Base-by-base conservation (phyloP, 2,329 filamentous ascomycete genomes). In the Aspergillus fijiensis region DNA sequence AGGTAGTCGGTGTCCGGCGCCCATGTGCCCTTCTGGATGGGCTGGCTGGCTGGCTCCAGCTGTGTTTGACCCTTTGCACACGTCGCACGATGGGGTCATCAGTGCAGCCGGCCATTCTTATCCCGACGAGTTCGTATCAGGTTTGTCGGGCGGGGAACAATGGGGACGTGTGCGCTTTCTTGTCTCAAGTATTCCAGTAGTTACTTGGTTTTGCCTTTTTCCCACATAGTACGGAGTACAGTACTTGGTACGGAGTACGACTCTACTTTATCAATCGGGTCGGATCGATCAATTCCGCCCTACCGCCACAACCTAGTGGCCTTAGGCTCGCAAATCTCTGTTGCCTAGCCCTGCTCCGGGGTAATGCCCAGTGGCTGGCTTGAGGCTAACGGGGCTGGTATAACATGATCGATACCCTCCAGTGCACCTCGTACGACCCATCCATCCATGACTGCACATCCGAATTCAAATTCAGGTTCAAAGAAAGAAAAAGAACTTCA, bases 401-500 rank as follows among this genome's bases (percentile, higher is more conserved):
- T 16, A 35, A 45, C 16, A 19, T 19, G 16, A 45, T 45, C 19
- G 12, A 42, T n/a, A 10, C 39, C 16, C 16, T 45, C 14, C 16
- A 7, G 5, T 19, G n/a, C 16, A 7, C 39, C 33, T 45, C 5
- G 39, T n/a, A 35, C 14, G 21, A 29, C 2, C 7, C 48, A 49
- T n/a, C n/a, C 48, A 31, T n/a, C 27, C 25, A 55, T 16, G 11
- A 48, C 51, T 48, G 39, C 19, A 48, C 19, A 54, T 49, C 21
- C 12, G 42, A 27, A 60, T 25, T 14, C 58, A 31, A n/a, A 19
- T 50, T 35, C 58, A 31, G 12, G 19, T 50, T 35, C 50, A 58
- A 59, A 49, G 59, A 60, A 52, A 59, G 62, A 50, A 48, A 64
- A 60, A 54, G 59, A 63, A 60, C 42, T 64, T 63, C 63, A 66